These are phyloP conservation scores for Dioscorea alata DNA, from an alignment of 106 monocot species.

Conservation along the genomic window DNA sequence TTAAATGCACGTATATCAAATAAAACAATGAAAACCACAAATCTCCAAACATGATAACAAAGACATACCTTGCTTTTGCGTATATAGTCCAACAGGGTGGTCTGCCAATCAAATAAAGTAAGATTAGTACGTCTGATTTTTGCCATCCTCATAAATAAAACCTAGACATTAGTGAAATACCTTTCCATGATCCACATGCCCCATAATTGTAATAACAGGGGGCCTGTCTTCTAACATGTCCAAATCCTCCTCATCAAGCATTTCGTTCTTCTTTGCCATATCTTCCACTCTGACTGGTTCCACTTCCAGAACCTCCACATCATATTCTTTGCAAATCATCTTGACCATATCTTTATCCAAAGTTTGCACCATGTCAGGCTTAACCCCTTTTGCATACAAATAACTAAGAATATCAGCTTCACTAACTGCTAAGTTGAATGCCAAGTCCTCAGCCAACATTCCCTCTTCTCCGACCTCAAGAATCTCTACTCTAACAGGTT, in stretches of 20 bases:
- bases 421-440: constrained; percentile 60
- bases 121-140: too few species aligned
- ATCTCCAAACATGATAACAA: not conserved
- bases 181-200: constrained; percentile 99
- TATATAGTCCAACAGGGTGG: constrained; percentile 91
- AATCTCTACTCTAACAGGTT: constrained; percentile 86
- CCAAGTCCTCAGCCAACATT: constrained; percentile 73
- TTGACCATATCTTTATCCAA: constrained; percentile 88
- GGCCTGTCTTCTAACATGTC: constrained; percentile 72
- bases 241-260: constrained; percentile 78
- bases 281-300: constrained; percentile 58
- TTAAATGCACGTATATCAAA: too few species aligned
- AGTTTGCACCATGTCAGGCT: constrained; percentile 46
- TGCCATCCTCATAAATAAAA: not conserved
- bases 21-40: too few species aligned
- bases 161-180: constrained; percentile 23
- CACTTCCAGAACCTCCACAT: constrained; percentile 83
- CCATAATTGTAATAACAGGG: constrained; percentile 97
- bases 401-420: constrained; percentile 66
- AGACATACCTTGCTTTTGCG: constrained; percentile 90
- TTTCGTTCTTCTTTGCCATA: constrained; percentile 94
- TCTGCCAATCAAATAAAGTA: constrained; percentile 41
- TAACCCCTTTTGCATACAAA: constrained; percentile 68
- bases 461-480: constrained; percentile 92
- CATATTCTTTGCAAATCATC: constrained; percentile 96